Conservation (phyloP, 2,329 filamentous ascomycete species). For the Ophiognomonia clavigignenti-juglandacearum region DNA sequence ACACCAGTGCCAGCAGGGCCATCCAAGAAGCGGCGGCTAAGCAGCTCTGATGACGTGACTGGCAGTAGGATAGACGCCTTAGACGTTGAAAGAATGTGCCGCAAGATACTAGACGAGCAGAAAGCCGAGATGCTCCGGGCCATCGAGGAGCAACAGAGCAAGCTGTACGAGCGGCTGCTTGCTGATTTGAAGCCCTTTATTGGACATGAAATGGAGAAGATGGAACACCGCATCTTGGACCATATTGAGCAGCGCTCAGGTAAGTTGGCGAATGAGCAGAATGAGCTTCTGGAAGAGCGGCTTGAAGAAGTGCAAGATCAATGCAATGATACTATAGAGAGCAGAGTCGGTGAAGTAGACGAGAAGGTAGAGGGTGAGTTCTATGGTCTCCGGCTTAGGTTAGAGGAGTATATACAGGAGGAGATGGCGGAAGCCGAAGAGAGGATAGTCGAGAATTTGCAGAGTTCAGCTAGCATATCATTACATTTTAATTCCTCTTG, state of each 20-base stretch:
- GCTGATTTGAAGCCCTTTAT: conserved; percentile 1
- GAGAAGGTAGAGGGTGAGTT: conserved; percentile 1
- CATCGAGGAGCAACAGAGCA: neutral
- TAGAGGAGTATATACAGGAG: conserved; percentile 1
- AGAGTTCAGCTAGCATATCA: conserved; percentile 6
- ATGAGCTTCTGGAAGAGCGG: neutral
- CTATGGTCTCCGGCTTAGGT: neutral
- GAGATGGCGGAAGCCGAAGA: conserved; percentile 3
- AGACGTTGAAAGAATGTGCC: conserved; percentile 1
- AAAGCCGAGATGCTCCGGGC: conserved; percentile 1
- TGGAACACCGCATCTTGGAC: neutral
- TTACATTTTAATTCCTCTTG: conserved; percentile 4
- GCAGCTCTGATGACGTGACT: neutral
- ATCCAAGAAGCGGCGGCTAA: conserved; percentile 7
- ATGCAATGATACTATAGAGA: neutral
- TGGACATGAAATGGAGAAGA: neutral
- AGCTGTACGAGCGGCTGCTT: neutral
- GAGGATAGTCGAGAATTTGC: conserved; percentile 7
- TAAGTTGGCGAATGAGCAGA: conserved; percentile 2
- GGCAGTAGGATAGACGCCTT: neutral
- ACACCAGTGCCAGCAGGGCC: neutral
- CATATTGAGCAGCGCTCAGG: neutral
- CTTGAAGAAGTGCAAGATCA: conserved; percentile 4
- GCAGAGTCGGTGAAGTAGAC: neutral
- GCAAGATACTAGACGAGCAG: conserved; percentile 7